A percentile compares a stretch with the other conserved stretches of the same genome.
Conservation (phyloP, 805 yeast genomes). For the Starmerella apicola region DNA sequence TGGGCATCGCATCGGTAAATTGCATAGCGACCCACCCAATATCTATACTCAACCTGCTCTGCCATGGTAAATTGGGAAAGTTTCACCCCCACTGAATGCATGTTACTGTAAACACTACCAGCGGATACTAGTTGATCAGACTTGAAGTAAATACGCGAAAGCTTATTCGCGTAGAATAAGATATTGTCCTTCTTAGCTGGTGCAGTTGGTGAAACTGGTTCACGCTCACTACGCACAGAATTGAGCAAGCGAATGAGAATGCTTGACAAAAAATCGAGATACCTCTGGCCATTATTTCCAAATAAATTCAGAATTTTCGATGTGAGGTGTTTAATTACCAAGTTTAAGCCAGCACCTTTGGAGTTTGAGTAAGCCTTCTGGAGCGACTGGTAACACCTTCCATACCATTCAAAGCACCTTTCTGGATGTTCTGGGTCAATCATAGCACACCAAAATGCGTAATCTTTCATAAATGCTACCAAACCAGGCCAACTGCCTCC, state of each 20-base stretch:
- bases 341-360: conserved; percentile 24
- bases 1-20: conserved; percentile 12
- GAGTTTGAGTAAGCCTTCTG: conserved; percentile 29
- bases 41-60: conserved; percentile 23
- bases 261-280: conserved; percentile 37
- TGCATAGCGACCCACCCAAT: conserved; percentile 29
- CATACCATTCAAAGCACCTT: conserved; percentile 41
- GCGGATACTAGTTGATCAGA: conserved; percentile 32
- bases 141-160: conserved; percentile 43
- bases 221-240: conserved; percentile 39
- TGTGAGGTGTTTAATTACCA: conserved; percentile 7
- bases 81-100: conserved; percentile 32
- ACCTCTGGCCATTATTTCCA: conserved; percentile 5
- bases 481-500: conserved; percentile 36
- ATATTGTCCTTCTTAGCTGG: conserved; percentile 37
- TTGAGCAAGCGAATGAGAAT: conserved; percentile 48
- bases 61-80: conserved; percentile 12
- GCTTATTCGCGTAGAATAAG: conserved; percentile 39
- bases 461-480: conserved; percentile 36
- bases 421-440: conserved; percentile 41
- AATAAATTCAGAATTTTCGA: conserved; percentile 7
- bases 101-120: conserved; percentile 75
- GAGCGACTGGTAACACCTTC: conserved; percentile 34
- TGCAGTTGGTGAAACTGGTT: conserved; percentile 22
- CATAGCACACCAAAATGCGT: conserved; percentile 37